Evolutionary conservation across 2,329 filamentous ascomycete species (phyloP).

Genomic region (Colletotrichum tropicale): DNA sequence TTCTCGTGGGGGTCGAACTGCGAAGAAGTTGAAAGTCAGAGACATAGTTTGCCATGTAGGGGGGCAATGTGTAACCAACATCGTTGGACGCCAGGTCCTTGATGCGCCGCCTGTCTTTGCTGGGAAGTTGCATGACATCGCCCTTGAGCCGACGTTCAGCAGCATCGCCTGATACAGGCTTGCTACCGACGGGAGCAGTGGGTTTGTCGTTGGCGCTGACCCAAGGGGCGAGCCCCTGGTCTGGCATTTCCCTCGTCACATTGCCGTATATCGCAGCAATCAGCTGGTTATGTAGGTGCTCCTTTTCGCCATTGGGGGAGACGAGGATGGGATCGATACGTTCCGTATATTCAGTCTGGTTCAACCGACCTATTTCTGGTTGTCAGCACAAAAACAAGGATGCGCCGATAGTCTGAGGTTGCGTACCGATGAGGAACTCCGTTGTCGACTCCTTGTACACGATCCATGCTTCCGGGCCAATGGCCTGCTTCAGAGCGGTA

Average conservation of each 20-base stretch:
- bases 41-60: neutral
- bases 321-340: slow-evolving; percentile 65
- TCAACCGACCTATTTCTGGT: slow-evolving; percentile 59
- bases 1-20: slow-evolving; percentile 62
- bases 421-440: slow-evolving; percentile 66
- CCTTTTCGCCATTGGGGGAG: slow-evolving; percentile 61
- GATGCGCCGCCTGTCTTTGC: slow-evolving; percentile 67
- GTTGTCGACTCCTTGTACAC: slow-evolving; percentile 67
- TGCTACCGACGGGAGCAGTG: slow-evolving; percentile 57
- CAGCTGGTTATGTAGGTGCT: slow-evolving; percentile 72
- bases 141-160: slow-evolving; percentile 69
- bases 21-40: slow-evolving; percentile 23
- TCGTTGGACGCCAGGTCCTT: slow-evolving; percentile 69
- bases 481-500: slow-evolving; percentile 62
- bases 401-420: neutral
- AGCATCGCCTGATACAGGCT: slow-evolving; percentile 69
- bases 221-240: slow-evolving; percentile 71
- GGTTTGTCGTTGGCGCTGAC: slow-evolving; percentile 76
- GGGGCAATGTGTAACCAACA: slow-evolving; percentile 43
- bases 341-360: slow-evolving; percentile 64
- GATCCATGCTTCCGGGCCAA: slow-evolving; percentile 66
- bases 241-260: slow-evolving; percentile 72
- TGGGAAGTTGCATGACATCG: slow-evolving; percentile 74
- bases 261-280: slow-evolving; percentile 71
- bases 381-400: neutral